Evolutionary conservation across 371 early-diverging fungal species (phyloP), one percentile per base, ranked within the genome.

Genomic region (Lichtheimia hyalospora): DNA sequence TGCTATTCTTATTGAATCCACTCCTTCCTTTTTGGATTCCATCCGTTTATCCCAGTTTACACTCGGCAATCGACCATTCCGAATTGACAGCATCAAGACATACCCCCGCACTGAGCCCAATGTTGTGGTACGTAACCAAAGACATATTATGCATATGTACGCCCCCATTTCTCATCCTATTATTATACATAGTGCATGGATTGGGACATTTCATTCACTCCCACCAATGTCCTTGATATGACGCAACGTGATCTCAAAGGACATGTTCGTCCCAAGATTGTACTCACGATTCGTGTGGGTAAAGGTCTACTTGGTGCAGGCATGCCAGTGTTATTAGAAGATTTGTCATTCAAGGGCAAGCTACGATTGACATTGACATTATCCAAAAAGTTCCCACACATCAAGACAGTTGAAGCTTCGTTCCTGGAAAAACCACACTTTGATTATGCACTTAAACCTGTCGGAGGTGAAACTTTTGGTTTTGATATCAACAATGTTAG

Each of bases 41-140:
- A 83, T 99, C 50, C 84, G 87, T 24, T 84, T 99, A 34, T 88
- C 94, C 12, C 88, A 92, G 15, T 97, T 99, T 67, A 99, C 99
- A 13, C 83, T 99, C 65, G 99, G 99, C 49, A 95, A 95, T 6
- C 91, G 92, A 62, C 89, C 98, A 13, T 99, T 99, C 44, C 84
- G 93, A 4, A 88, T 99, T 27, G 94, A 96, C 59, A 75, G 85
- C 16, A 88, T 99, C 60, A 88, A 89, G 63, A 86, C 91, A 1
- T 92, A 88, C 64, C 87, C 91, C 44, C 82, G 86, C 42, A 86
- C 89, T 43, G 91, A 90, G 54, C 89, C 91, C 20, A 95, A 98
- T 71, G 82, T 88, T 23, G 88, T 97, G 58, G 89, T 91, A 61
- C 88, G 89, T 21, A 44, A 44, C 4, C n/a, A 4, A 15, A n/a